A percentile compares a stretch with the other conserved stretches of the same genome.
These are phyloP conservation scores for Stemphylium lycopersici DNA, from an alignment of 2,329 filamentous ascomycete species.

Conservation along the genomic window DNA sequence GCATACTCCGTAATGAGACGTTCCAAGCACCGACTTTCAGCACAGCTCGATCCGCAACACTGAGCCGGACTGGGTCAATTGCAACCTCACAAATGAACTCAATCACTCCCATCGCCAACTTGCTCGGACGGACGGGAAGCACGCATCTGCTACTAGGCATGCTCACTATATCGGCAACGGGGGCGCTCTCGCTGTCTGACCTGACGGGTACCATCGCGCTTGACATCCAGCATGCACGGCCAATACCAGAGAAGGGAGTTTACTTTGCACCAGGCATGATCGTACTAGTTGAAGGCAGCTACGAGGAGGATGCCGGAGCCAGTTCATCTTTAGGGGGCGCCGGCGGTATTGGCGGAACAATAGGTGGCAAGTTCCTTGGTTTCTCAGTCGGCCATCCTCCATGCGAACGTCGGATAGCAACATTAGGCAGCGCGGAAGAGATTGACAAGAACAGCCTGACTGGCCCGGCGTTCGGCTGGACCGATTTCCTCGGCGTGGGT, in stretches of 20 bases:
- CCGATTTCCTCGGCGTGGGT: conserved; percentile 91
- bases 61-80: conserved; percentile 65
- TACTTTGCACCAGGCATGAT: conserved; percentile 98
- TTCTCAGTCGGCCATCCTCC: conserved; percentile 92
- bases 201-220: conserved; percentile 85
- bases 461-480: conserved; percentile 78
- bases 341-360: conserved; percentile 83
- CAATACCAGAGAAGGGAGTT: conserved; percentile 82
- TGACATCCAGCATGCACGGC: conserved; percentile 79
- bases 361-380: conserved; percentile 89
- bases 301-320: conserved; percentile 81
- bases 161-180: conserved; percentile 79
- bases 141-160: conserved; percentile 87
- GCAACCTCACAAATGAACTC: conserved; percentile 68
- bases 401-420: conserved; percentile 80
- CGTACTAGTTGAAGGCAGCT: conserved; percentile 91
- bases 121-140: conserved; percentile 78
- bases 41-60: conserved; percentile 56
- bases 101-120: conserved; percentile 81
- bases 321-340: conserved; percentile 69
- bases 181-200: conserved; percentile 82
- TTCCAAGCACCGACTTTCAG: conserved; percentile 85
- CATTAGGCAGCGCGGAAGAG: conserved; percentile 70
- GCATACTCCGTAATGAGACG: conserved; percentile 87
- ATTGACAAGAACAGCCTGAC: conserved; percentile 46